A percentile compares a stretch with the other conserved stretches of the same genome.
phyloP scores from a whole-genome alignment of 2,329 filamentous ascomycete genomes.

The Whalleya microplaca region DNA sequence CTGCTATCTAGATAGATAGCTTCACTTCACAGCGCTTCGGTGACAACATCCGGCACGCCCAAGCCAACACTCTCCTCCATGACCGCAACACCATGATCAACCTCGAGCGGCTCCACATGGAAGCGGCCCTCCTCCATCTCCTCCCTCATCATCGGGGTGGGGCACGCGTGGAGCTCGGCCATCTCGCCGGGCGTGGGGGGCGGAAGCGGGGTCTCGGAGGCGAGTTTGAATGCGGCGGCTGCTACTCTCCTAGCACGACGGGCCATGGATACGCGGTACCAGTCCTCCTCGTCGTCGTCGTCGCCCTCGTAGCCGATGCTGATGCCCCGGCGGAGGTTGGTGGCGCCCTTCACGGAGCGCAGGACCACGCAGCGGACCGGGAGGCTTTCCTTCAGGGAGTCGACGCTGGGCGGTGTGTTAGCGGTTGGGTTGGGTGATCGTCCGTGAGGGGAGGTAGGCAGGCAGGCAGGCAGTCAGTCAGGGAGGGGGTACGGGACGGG shows the following conservation, averaged over 20 bases:
- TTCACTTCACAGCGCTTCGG: conserved; percentile 23
- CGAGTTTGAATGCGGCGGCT: conserved; percentile 7
- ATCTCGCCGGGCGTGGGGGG: conserved; percentile 19
- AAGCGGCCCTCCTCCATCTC: conserved; percentile 39
- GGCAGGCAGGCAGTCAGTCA: too few relatives aligned
- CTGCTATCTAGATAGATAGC: too few relatives aligned
- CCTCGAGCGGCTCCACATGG: conserved; percentile 47
- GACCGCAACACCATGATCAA: conserved; percentile 57
- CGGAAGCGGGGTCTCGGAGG: conserved; percentile 23
- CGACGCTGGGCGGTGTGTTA: too few relatives aligned
- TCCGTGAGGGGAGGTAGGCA: too few relatives aligned
- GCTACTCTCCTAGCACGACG: too few relatives aligned
- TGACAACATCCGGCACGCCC: conserved; percentile 49
- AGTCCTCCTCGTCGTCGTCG: neutral
- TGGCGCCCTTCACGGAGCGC: neutral
- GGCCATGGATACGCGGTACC: too few relatives aligned
- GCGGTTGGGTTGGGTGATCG: too few relatives aligned
- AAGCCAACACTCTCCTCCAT: conserved; percentile 59
- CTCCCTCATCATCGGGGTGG: conserved; percentile 36
- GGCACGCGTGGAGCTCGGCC: conserved; percentile 9
- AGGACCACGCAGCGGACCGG: neutral
- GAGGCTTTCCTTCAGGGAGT: neutral
- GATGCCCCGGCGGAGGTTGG: neutral
- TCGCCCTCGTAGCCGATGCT: conserved; percentile 1
- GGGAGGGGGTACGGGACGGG: too few relatives aligned